Evolutionary conservation across 768 basidiomycete genomes (phyloP).

Genomic region (Boletellus ananiceps): DNA sequence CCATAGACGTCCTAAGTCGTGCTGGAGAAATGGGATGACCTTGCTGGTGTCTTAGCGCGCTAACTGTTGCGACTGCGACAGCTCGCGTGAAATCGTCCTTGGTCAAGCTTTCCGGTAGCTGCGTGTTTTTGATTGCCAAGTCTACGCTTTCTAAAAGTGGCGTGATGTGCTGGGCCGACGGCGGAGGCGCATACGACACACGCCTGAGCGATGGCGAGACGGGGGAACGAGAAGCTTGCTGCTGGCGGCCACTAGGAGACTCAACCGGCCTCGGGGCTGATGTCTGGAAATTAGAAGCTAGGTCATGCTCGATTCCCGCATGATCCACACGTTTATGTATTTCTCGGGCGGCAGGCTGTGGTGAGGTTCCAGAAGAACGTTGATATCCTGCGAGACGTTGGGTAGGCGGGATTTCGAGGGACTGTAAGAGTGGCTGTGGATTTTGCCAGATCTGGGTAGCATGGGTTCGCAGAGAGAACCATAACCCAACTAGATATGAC

Average conservation of each 20-base stretch:
- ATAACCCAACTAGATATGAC: constrained; percentile 96
- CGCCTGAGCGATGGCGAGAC: constrained; percentile 46
- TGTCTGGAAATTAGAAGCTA: constrained; percentile 37
- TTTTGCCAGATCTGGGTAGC: constrained; percentile 99
- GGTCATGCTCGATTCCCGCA: constrained; percentile 29
- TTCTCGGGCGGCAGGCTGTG: constrained; percentile 19
- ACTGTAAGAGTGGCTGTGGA: constrained; percentile 76
- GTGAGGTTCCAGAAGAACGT: constrained; percentile 30
- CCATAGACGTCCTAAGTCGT: constrained; percentile 40
- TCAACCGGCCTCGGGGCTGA: constrained; percentile 32
- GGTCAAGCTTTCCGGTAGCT: constrained; percentile 60
- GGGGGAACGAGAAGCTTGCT: constrained; percentile 21
- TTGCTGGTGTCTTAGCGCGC: constrained; percentile 80
- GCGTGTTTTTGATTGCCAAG: constrained; percentile 60
- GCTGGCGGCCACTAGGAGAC: constrained; percentile 13
- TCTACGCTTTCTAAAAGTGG: constrained; percentile 79
- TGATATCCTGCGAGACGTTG: constrained; percentile 65
- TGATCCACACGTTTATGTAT: constrained; percentile 44
- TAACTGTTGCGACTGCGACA: constrained; percentile 91
- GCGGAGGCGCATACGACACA: constrained; percentile 51
- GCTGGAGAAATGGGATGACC: constrained; percentile 46
- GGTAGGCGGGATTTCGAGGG: constrained; percentile 50
- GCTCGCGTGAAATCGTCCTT: constrained; percentile 90
- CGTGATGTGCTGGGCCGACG: constrained; percentile 38
- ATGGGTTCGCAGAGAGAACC: constrained; percentile 98